These are phyloP conservation scores for Colletotrichum caudatum DNA, from an alignment of 2,329 filamentous ascomycete genomes.

Conservation along the genomic window DNA sequence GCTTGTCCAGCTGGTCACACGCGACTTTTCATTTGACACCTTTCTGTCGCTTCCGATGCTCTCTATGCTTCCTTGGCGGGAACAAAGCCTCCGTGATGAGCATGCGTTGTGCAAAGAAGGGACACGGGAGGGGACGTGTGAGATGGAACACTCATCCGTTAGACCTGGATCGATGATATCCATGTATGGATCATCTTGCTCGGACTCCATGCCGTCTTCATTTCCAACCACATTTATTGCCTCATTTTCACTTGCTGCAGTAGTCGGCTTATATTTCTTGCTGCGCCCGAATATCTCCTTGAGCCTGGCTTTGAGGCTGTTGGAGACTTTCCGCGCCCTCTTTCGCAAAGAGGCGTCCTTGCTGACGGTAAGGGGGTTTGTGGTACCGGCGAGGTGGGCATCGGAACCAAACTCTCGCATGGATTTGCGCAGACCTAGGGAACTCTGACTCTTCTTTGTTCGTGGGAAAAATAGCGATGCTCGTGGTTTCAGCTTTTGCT, in stretches of 20 bases:
- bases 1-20: constrained; percentile 79
- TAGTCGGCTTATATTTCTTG: constrained; percentile 54
- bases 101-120: constrained; percentile 63
- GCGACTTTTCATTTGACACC: constrained; percentile 66
- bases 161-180: constrained; percentile 51
- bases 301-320: constrained; percentile 70
- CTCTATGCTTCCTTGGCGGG: constrained; percentile 67
- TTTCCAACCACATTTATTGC: constrained; percentile 46
- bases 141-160: constrained; percentile 59
- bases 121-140: constrained; percentile 60
- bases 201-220: constrained; percentile 1
- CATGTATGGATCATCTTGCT: constrained; percentile 48
- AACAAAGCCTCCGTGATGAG: constrained; percentile 60
- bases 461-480: constrained; percentile 60
- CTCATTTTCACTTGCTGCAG: constrained; percentile 65
- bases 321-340: constrained; percentile 72
- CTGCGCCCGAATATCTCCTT: constrained; percentile 66
- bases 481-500: constrained; percentile 53
- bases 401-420: constrained; percentile 51
- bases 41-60: constrained; percentile 58
- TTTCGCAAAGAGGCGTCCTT: constrained; percentile 53
- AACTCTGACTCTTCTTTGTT: constrained; percentile 50
- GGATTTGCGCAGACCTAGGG: constrained; percentile 60
- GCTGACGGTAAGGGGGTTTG: constrained; percentile 7
- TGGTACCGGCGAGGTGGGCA: constrained; percentile 47